Evolutionary conservation across 2,329 filamentous ascomycete species (phyloP), one percentile per base, ranked within the genome.

Genomic region (Amphichorda felina): DNA sequence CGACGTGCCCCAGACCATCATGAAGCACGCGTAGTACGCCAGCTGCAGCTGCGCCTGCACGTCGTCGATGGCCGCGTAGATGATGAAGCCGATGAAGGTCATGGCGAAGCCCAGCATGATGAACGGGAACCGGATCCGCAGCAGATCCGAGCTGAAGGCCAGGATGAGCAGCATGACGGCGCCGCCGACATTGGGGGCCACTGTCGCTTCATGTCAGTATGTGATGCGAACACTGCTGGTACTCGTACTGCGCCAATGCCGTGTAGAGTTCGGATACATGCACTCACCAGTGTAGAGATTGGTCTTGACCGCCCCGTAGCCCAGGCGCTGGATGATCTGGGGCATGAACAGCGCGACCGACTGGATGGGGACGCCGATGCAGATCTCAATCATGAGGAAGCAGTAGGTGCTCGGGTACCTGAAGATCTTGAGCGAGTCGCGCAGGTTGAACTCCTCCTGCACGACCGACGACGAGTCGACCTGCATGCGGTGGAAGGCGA

Each of bases 1-100:
- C 1, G 75, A 79, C 0, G 80, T 85, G 13, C 82, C 82, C 76
- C 80, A 86, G 9, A 76, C 81, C 79, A 87, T 85, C 78, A 87
- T 82, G 54, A 87, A 88, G 37, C 71, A 77, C 5, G 81, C 79
- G 43, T 77, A 86, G 49, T 87, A 87, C 1, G 80, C 82, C 2
- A 85, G 64, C 4, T 69, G 64, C n/a, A 80, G 53, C 27, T 80
- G 61, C 4, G 60, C 47, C 26, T 72, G 53, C 13, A 85, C 74
- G 44, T 78, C 66, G 42, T 75, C 61, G 39, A 89, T 79, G 15
- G 76, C 66, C 1, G 80, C 79, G 45, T 82, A 88, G 49, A 89
- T 82, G 53, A 87, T 73, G 60, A 89, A 85, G 4, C 84, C 84
- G 33, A 71, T 68, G 48, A 87, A 82, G 0, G 82, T 85, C 45